Evolutionary conservation across 2,329 filamentous ascomycete species (phyloP).

Genomic region (Cercospora sp.): DNA sequence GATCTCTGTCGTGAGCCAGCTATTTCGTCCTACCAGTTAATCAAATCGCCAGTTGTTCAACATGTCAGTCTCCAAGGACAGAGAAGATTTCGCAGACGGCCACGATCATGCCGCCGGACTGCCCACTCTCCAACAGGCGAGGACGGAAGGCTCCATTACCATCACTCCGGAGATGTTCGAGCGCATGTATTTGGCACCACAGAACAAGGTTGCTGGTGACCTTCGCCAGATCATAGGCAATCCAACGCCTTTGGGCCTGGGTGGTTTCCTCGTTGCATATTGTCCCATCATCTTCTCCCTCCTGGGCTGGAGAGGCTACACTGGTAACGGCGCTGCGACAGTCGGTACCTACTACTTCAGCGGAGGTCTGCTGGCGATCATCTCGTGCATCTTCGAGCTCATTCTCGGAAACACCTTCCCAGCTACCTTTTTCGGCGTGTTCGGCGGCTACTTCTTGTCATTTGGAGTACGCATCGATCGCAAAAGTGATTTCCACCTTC

Average conservation of each 20-base stretch:
- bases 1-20: background rate
- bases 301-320: constrained; percentile 26
- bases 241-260: constrained; percentile 20
- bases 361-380: constrained; percentile 39
- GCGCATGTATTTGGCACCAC: constrained; percentile 29
- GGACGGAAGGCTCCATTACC: constrained; percentile 25
- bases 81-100: constrained; percentile 1
- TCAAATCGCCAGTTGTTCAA: background rate
- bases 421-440: constrained; percentile 32
- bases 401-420: constrained; percentile 40
- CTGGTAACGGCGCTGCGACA: constrained; percentile 25
- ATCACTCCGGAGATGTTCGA: constrained; percentile 31
- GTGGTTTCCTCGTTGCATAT: constrained; percentile 29
- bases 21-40: background rate
- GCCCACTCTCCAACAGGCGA: constrained; percentile 21
- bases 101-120: constrained; percentile 9
- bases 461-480: constrained; percentile 1
- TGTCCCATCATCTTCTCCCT: constrained; percentile 26
- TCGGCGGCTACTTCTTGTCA: constrained; percentile 26
- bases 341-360: constrained; percentile 40
- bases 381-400: constrained; percentile 40
- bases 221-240: constrained; percentile 26
- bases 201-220: constrained; percentile 25
- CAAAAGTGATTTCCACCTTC: too few relatives aligned
- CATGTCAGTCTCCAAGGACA: constrained; percentile 7